Conservation (phyloP, 306 rosid genomes). For the Cicer chorassanicum region DNA sequence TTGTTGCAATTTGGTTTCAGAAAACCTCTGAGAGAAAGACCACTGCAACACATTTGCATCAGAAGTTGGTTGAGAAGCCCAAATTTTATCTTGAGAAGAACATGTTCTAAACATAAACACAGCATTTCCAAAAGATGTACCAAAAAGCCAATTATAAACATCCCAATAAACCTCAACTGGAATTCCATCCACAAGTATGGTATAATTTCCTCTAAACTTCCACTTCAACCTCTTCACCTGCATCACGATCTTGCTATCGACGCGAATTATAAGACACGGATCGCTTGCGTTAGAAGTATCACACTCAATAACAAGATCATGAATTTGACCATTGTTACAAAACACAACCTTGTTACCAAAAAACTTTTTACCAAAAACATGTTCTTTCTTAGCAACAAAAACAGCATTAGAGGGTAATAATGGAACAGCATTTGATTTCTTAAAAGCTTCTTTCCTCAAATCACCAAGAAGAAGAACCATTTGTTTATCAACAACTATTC, state of each 20-base stretch:
- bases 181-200: slow-evolving; percentile 83
- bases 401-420: slow-evolving; percentile 64
- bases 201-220: slow-evolving; percentile 94
- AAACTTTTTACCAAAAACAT: slow-evolving; percentile 79
- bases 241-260: slow-evolving; percentile 85
- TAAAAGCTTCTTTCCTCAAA: slow-evolving; percentile 90
- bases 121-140: slow-evolving; percentile 76
- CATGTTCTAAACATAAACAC: slow-evolving; percentile 96
- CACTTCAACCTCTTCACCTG: slow-evolving; percentile 90
- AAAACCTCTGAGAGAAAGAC: slow-evolving; percentile 88
- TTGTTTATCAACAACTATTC: slow-evolving; percentile 72
- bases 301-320: slow-evolving; percentile 91
- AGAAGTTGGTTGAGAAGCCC: slow-evolving; percentile 65
- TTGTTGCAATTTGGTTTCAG: slow-evolving; percentile 70
- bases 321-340: slow-evolving; percentile 79
- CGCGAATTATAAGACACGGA: slow-evolving; percentile 70
- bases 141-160: slow-evolving; percentile 91
- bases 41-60: slow-evolving; percentile 76
- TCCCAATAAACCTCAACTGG: slow-evolving; percentile 96
- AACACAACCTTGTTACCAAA: slow-evolving; percentile 80
- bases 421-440: slow-evolving; percentile 69
- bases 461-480: slow-evolving; percentile 97
- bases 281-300: slow-evolving; percentile 67
- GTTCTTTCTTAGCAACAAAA: slow-evolving; percentile 85
- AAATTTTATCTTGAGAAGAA: slow-evolving; percentile 72